Evolutionary conservation across 495 filamentous ascomycete genomes (phyloP), one percentile per base, ranked within the genome.

Genomic region (Cudoniella acicularis): DNA sequence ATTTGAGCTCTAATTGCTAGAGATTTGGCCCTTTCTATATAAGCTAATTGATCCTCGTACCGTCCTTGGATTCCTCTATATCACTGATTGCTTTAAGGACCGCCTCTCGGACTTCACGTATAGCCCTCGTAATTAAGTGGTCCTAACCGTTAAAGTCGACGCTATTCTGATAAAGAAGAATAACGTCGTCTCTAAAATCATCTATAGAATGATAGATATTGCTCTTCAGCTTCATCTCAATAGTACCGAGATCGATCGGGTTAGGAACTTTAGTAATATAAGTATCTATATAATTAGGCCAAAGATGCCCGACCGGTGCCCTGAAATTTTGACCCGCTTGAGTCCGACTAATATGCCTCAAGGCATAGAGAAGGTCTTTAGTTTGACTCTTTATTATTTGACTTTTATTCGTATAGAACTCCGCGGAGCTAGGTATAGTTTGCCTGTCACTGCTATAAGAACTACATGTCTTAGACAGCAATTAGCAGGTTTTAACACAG

Each of bases 181-280:
- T 70, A 30, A 97, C 79, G 64, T 97, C 93, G 17, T 76, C 72
- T 41, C 86, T 75, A 63, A 91, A 83, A 11, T 79, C 83, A 52
- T 86, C 79, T 2, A 89, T 71, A 10, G 76, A 79, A 9, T 66
- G 45, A 67, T 96, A 97, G 52, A 79, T 70, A 26, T 72, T 62
- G 20, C 75, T 76, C 64, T 89, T 90, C 6, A 97, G 73, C 63
- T 88, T 91, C 49, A 69, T 74, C 64, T 98, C 91, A 68, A 97
- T 89, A 3, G 84, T 87, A 46, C 79, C 78, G 18, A 98, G 79
- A 67, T 96, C 92, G 79, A 92, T 91, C 0, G 92, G 92, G 0
- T 83, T 77, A 40, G 80, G 81, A 61, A 98, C 80, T 61, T 90
- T 81, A 2, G 79, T 75, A 4, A 73, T 77, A 67, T 98, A 98